Evolutionary conservation across 139 green algal genomes (phyloP).

Genomic region (Ulvella scutata): DNA sequence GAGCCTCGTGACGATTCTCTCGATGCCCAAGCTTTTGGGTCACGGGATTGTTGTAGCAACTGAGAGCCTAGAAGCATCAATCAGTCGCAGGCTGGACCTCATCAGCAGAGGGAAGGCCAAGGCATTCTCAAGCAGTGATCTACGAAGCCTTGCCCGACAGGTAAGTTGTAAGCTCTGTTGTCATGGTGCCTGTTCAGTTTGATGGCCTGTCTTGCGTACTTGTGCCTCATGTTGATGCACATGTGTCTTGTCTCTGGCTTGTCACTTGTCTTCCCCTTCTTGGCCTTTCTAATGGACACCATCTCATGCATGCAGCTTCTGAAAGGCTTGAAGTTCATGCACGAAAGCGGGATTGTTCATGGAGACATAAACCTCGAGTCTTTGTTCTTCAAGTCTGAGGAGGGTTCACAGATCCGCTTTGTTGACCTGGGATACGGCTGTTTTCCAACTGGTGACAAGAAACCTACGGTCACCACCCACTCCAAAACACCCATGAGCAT

Average conservation of each 20-base stretch:
- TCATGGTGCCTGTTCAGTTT: too few species aligned
- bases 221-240: too few species aligned
- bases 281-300: too few species aligned
- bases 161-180: too few species aligned
- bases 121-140: not conserved
- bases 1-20: not conserved
- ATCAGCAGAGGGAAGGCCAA: not conserved
- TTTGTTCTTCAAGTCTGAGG: not conserved
- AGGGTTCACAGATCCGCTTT: not conserved
- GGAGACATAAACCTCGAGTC: not conserved
- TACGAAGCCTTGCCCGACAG: not conserved
- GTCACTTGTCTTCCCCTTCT: too few species aligned
- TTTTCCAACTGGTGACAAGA: not conserved
- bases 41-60: not conserved
- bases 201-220: too few species aligned
- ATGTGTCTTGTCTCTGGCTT: too few species aligned
- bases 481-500: not conserved
- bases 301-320: constrained; percentile 2
- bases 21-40: not conserved
- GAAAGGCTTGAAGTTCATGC: not conserved
- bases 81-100: not conserved
- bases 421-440: not conserved
- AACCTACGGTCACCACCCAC: not conserved
- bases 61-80: not conserved
- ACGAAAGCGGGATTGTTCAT: not conserved